phyloP scores from a whole-genome alignment of 108 stramenopile species.

The Skeletonema potamos region DNA sequence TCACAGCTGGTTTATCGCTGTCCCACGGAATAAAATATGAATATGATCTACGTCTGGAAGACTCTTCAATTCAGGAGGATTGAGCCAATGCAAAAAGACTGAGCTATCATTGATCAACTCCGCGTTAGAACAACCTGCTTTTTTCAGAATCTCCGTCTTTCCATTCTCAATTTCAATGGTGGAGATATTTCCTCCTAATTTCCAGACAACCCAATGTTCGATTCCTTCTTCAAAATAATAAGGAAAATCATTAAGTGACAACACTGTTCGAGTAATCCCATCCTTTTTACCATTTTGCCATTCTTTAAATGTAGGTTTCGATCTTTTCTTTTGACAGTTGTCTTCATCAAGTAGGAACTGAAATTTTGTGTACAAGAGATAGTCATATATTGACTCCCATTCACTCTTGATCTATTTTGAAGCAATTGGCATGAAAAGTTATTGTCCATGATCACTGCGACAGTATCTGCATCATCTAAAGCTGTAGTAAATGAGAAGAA shows the following conservation, averaged over 20 bases:
- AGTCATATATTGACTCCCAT: conserved; percentile 68
- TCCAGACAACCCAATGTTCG: conserved; percentile 52
- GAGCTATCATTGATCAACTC: conserved; percentile 17
- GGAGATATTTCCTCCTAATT: conserved; percentile 33
- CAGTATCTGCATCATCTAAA: too few species aligned
- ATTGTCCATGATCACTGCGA: neutral
- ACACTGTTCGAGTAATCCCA: conserved; percentile 6
- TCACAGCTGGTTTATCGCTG: neutral
- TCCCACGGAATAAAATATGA: conserved; percentile 48
- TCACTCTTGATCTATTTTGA: conserved; percentile 34
- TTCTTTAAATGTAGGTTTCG: conserved; percentile 23
- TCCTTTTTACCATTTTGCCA: conserved; percentile 3
- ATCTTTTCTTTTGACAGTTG: conserved; percentile 13
- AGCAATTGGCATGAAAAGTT: neutral
- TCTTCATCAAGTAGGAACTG: conserved; percentile 24
- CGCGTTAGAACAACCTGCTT: conserved; percentile 1
- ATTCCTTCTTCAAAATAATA: conserved; percentile 39
- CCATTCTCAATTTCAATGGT: conserved; percentile 31
- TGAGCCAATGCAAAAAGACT: conserved; percentile 63
- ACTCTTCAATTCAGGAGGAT: conserved; percentile 67
- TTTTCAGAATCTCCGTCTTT: conserved; percentile 22
- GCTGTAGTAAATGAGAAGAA: neutral
- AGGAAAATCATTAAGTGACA: conserved; percentile 45
- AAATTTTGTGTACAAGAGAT: conserved; percentile 72
- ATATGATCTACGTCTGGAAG: conserved; percentile 78